Evolutionary conservation across 2,329 filamentous ascomycete species (phyloP).

Genomic region (Calonectria hawksworthii): DNA sequence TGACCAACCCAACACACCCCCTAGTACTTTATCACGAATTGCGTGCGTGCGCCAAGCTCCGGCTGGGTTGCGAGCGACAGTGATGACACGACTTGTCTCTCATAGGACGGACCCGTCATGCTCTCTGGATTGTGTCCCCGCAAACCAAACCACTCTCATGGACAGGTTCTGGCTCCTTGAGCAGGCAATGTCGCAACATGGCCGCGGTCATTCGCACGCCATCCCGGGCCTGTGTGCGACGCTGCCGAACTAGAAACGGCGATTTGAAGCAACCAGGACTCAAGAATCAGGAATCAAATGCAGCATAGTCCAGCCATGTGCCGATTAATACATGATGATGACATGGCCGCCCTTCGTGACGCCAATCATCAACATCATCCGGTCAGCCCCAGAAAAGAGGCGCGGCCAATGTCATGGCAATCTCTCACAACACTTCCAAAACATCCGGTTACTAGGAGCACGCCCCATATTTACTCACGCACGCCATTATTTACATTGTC

Average conservation of each 20-base stretch:
- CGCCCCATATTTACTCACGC: neutral
- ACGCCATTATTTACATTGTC: slow-evolving; percentile 2
- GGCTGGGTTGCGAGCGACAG: slow-evolving; percentile 31
- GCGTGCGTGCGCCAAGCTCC: slow-evolving; percentile 38
- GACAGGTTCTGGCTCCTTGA: slow-evolving; percentile 3
- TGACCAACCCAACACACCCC: slow-evolving; percentile 33
- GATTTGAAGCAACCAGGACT: slow-evolving; percentile 22
- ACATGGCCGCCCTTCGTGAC: slow-evolving; percentile 30
- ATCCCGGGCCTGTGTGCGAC: slow-evolving; percentile 9
- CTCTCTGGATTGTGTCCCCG: slow-evolving; percentile 16
- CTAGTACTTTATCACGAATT: slow-evolving; percentile 34
- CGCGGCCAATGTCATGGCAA: slow-evolving; percentile 35
- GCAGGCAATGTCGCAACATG: slow-evolving; percentile 20
- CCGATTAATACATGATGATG: slow-evolving; percentile 44
- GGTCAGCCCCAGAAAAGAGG: slow-evolving; percentile 26
- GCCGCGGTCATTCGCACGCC: slow-evolving; percentile 12
- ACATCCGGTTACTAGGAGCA: slow-evolving; percentile 22
- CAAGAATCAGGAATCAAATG: slow-evolving; percentile 14
- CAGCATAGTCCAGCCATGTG: slow-evolving; percentile 37
- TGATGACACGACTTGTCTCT: slow-evolving; percentile 41
- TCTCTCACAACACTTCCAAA: slow-evolving; percentile 35
- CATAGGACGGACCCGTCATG: slow-evolving; percentile 20
- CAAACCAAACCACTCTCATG: slow-evolving; percentile 10
- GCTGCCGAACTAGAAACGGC: slow-evolving; percentile 7
- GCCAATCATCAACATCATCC: slow-evolving; percentile 35